A percentile compares a stretch with the other conserved stretches of the same genome.
Evolutionary conservation across 306 rosid genomes (phyloP).

Genomic region (Trichosanthes truncata): DNA sequence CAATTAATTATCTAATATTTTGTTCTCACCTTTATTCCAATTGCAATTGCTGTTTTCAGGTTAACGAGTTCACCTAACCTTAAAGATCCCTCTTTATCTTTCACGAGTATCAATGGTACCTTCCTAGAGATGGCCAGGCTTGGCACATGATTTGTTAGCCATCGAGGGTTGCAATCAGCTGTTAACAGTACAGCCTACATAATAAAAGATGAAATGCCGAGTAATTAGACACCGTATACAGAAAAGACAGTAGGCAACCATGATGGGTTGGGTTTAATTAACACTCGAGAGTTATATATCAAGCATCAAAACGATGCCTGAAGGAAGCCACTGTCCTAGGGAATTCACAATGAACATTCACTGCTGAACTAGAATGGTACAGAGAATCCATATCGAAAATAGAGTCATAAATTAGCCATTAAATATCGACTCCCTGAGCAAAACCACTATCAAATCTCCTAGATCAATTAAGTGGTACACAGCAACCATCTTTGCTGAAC

Average conservation of each 20-base stretch:
- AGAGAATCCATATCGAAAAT: not conserved
- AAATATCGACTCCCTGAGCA: not conserved
- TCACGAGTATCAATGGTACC: slow-evolving; percentile 55
- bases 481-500: not conserved
- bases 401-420: not conserved
- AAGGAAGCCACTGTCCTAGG: not conserved
- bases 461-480: not conserved
- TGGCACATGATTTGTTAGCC: slow-evolving; percentile 72
- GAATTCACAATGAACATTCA: not conserved
- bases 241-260: not conserved
- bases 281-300: not conserved
- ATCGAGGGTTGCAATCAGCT: slow-evolving; percentile 57
- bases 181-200: slow-evolving; percentile 62
- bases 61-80: slow-evolving; percentile 66
- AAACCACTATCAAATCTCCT: not conserved
- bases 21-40: slow-evolving; percentile 61
- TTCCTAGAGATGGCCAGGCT: slow-evolving; percentile 59
- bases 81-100: slow-evolving; percentile 57
- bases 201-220: not conserved
- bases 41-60: slow-evolving; percentile 72
- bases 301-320: not conserved
- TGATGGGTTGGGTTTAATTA: not conserved
- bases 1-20: not conserved
- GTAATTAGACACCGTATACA: not conserved
- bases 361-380: not conserved